Evolutionary conservation across 2,329 filamentous ascomycete genomes (phyloP), one percentile per base, ranked within the genome.

Genomic region (Coniochaeta hoffmannii): DNA sequence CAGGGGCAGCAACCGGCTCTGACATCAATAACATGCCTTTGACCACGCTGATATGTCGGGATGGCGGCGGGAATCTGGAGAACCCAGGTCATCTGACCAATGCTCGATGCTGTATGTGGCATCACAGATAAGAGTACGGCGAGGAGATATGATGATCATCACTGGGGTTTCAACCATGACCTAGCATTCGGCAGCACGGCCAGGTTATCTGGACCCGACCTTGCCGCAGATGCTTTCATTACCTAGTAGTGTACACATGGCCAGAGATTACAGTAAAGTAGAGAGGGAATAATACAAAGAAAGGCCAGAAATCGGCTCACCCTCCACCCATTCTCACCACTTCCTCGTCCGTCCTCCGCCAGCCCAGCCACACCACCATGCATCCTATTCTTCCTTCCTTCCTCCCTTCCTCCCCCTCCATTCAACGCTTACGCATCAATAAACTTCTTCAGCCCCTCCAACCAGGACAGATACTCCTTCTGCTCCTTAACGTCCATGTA

Each of bases 401-500:
- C 14, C 19, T 36, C 30, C 17, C 17, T 17, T 35, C 31, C 15
- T 2, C n/a, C n/a, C n/a, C n/a, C n/a, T n/a, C n/a, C n/a, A n/a
- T n/a, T n/a, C n/a, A n/a, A n/a, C 41, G 11, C 56, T 71, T 77
- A 90, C 58, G 85, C 85, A 69, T 89, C 87, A 62, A 97, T 78
- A 68, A 97, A 97, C 60, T 75, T 77, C 84, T 93, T 94, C 73
- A 97, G 82, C 69, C 88, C 89, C 72, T 85, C 82, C 71, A 99
- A 77, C 94, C 95, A 99, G 62, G 81, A 77, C 59, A 95, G 77
- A 73, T 99, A 99, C 81, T 99, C 94, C 76, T 86, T 88, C 83
- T 97, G 93, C 83, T 99, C 94, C 86, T 99, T 99, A 75, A 89
- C 84, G 70, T 97, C 91, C 68, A 97, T 92, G 76, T 96, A 99